Evolutionary conservation across 441 rosid genomes (phyloP).

Genomic region (Theobroma grandiflorum): DNA sequence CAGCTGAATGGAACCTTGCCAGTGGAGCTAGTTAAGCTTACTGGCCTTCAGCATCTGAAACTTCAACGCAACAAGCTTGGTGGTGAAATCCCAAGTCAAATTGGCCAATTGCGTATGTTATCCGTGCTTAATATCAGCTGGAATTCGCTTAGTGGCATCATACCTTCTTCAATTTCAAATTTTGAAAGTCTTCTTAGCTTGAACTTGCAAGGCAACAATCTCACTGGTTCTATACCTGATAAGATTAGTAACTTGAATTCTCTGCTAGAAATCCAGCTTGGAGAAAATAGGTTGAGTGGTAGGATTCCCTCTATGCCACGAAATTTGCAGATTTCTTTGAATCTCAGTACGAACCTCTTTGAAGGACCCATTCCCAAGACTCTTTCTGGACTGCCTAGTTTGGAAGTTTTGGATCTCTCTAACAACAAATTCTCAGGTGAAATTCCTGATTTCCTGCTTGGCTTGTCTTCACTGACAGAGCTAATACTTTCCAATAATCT

Average conservation of each 20-base stretch:
- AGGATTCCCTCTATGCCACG: constrained; percentile 60
- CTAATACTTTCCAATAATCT: constrained; percentile 64
- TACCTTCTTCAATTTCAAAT: constrained; percentile 62
- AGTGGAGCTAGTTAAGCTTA: constrained; percentile 46
- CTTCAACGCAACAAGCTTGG: constrained; percentile 57
- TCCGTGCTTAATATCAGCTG: constrained; percentile 55
- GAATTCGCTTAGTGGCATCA: constrained; percentile 61
- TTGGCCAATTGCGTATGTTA: constrained; percentile 43
- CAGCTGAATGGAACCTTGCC: constrained; percentile 54
- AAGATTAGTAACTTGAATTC: constrained; percentile 35
- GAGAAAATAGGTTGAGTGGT: constrained; percentile 64
- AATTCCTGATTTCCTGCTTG: constrained; percentile 44
- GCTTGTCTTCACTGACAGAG: constrained; percentile 46
- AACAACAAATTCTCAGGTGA: constrained; percentile 60
- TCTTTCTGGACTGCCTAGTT: constrained; percentile 38
- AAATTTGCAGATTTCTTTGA: constrained; percentile 69
- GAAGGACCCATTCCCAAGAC: constrained; percentile 55
- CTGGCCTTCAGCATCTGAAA: constrained; percentile 61
- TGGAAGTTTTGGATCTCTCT: constrained; percentile 80
- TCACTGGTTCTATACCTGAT: constrained; percentile 65
- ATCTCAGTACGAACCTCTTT: constrained; percentile 69
- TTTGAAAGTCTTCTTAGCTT: constrained; percentile 46
- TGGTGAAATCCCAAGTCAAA: constrained; percentile 58
- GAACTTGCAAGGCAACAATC: constrained; percentile 60
- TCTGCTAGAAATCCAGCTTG: constrained; percentile 75